Base-by-base conservation (phyloP, 768 basidiomycete species). In the Phaffia australis region DNA sequence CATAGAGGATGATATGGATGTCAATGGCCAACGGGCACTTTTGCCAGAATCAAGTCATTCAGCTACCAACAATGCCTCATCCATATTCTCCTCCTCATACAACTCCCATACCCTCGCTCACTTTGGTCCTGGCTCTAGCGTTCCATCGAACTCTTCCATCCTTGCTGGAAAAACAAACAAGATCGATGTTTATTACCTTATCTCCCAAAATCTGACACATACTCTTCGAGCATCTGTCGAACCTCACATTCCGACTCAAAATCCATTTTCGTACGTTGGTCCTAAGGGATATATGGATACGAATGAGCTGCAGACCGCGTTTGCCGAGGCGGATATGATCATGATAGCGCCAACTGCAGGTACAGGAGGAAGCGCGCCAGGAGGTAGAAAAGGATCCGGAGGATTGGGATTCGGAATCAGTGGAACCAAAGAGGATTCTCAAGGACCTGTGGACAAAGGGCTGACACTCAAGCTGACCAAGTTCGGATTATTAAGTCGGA, bases 121-220 rank as follows among this genome's bases (percentile, higher is more conserved):
- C 23, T 32, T 32, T 48, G 64, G 21, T 59, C 65, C n/a, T 51
- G 61, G 52, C 60, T 60, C 63, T 8, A 32, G n/a, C 60, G 25
- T 32, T 35, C 55, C 56, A 14, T 21, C 25, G 75, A 73, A 66
- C 67, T 74, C 57, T 71, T 73, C 55, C 74, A 77, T 19, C 65
- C 68, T 63, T 55, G 48, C 57, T n/a, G 60, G 16, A 11, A 42
- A 42, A 42, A 65, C 49, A 64, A 82, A 78, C 71, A 89, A 87
- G 77, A 81, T 94, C 47, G 94, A 98, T 74, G 87, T 90, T 1
- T 98, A 98, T 76, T 87, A 87, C 76, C 82, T 94, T 65, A 95
- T 98, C 71, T 83, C 83, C 48, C 83, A 56, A 19, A 35, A 85
- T 73, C 76, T 85, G 60, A 80, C 91, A 35, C 81, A 79, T 61